A percentile compares a stretch with the other conserved stretches of the same genome.
Conservation (phyloP, 768 basidiomycete genomes). For the Mycena rosella region DNA sequence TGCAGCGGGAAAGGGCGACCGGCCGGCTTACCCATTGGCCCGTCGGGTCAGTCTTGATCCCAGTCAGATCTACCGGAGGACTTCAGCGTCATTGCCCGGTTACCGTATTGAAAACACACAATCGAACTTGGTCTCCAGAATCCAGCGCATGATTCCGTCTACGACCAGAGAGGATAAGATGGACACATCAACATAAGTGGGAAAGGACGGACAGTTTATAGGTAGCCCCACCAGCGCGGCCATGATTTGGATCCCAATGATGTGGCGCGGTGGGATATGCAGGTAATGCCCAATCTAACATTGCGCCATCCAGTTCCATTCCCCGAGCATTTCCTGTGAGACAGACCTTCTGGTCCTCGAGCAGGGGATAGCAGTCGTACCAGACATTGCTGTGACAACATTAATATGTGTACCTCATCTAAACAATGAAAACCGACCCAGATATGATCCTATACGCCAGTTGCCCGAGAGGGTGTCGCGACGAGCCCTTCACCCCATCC, state of each 20-base stretch:
- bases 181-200: too few species aligned
- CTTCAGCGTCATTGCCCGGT: too few species aligned
- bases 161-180: too few species aligned
- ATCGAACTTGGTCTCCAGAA: conserved; percentile 1
- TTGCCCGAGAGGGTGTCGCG: conserved; percentile 8
- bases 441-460: conserved; percentile 4
- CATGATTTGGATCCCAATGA: conserved; percentile 1
- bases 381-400: neutral
- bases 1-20: too few species aligned
- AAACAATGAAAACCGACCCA: neutral
- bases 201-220: neutral
- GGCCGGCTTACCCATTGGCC: neutral
- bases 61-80: neutral
- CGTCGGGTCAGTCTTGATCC: neutral
- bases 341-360: conserved; percentile 13
- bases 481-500: conserved; percentile 5
- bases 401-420: neutral
- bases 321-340: too few species aligned
- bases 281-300: conserved; percentile 1
- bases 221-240: neutral
- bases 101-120: neutral
- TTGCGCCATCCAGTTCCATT: too few species aligned
- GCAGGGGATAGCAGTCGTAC: conserved; percentile 2
- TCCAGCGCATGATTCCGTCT: conserved; percentile 8
- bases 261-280: neutral